phyloP scores from a whole-genome alignment of 257 asterid genomes.

The Pogostemon cablin region DNA sequence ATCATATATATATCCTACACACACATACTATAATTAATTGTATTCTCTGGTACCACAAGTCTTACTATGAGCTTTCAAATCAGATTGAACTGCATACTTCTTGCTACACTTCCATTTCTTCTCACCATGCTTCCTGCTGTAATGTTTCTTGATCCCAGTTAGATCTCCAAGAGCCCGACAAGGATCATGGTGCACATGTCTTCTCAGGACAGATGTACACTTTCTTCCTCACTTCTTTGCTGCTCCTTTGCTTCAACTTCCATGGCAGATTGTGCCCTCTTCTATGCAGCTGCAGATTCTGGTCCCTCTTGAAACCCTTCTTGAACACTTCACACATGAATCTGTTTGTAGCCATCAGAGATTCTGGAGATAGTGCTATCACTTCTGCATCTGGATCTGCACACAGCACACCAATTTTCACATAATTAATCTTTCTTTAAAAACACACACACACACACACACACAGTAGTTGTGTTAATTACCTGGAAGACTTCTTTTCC shows the following conservation, averaged over 20 bases:
- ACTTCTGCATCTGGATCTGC: constrained; percentile 98
- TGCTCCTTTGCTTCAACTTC: constrained; percentile 14
- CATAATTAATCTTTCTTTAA: too few species aligned
- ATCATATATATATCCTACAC: constrained; percentile 37
- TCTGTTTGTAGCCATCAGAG: constrained; percentile 89
- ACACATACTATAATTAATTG: not conserved
- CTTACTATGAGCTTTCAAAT: constrained; percentile 10
- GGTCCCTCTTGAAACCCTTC: constrained; percentile 67
- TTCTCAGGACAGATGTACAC: not conserved
- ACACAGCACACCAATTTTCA: not conserved
- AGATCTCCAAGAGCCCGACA: not conserved
- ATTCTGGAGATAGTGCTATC: constrained; percentile 77
- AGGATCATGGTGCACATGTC: not conserved
- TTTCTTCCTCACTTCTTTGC: constrained; percentile 46
- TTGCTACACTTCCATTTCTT: constrained; percentile 11
- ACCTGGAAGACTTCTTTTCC: constrained; percentile 87
- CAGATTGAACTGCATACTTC: not conserved
- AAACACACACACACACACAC: not conserved
- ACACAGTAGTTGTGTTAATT: not conserved
- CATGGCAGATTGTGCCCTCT: constrained; percentile 17
- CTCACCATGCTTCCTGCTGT: constrained; percentile 2
- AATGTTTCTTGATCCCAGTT: constrained; percentile 7
- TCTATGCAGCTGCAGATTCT: constrained; percentile 9
- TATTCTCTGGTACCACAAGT: constrained; percentile 17
- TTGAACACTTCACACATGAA: constrained; percentile 91